These are phyloP conservation scores for Stachybotrys chartarum DNA, from an alignment of 2,329 filamentous ascomycete species.

Conservation along the genomic window DNA sequence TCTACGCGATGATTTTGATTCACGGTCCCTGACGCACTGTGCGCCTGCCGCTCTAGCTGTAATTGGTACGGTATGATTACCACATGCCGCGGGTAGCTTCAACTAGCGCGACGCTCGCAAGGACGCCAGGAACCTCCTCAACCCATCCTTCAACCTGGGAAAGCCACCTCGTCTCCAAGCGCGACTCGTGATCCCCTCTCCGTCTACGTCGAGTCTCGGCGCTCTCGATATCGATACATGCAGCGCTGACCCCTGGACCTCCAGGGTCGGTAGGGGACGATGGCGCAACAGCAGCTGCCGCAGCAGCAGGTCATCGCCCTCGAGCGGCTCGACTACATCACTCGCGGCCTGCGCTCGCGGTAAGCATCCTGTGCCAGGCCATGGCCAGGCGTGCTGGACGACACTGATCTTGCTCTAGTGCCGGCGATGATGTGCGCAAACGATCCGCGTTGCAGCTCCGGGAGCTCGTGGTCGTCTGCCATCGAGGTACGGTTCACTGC, in stretches of 20 bases:
- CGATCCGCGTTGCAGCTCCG: slow-evolving; percentile 46
- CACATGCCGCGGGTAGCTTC: no score
- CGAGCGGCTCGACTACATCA: slow-evolving; percentile 47
- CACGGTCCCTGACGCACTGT: no score
- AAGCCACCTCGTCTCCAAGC: no score
- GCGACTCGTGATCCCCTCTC: not conserved
- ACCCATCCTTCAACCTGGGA: no score
- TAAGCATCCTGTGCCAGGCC: slow-evolving; percentile 18
- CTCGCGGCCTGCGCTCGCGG: slow-evolving; percentile 50
- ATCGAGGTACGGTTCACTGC: slow-evolving; percentile 37
- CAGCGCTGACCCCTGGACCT: slow-evolving; percentile 10
- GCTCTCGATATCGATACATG: slow-evolving; percentile 15
- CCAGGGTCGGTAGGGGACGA: slow-evolving; percentile 20
- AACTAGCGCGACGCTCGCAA: no score
- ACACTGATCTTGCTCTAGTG: slow-evolving; percentile 17
- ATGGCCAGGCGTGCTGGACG: no score
- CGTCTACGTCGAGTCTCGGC: not conserved
- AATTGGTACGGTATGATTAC: no score
- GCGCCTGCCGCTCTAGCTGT: no score
- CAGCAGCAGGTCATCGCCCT: slow-evolving; percentile 44
- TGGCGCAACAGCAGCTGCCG: slow-evolving; percentile 33
- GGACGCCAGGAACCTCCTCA: no score
- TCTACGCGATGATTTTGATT: no score
- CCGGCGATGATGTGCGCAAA: slow-evolving; percentile 42
- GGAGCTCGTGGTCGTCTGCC: slow-evolving; percentile 47